phyloP scores from a whole-genome alignment of 768 basidiomycete genomes.

The Exsudoporus frostii region DNA sequence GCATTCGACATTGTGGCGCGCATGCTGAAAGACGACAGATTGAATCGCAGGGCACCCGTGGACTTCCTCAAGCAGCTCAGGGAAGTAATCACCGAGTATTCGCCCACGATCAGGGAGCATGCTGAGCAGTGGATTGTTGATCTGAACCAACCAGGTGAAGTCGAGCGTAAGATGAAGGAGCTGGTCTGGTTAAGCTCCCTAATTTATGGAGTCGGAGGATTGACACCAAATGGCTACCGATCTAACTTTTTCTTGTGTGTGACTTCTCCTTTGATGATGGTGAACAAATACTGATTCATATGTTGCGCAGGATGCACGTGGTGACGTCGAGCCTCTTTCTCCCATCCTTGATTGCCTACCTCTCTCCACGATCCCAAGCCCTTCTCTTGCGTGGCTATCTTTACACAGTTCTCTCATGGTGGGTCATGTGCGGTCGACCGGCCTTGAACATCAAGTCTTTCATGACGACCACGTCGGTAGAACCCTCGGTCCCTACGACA shows the following conservation, averaged over 20 bases:
- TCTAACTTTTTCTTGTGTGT: conserved; percentile 51
- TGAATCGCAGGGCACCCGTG: conserved; percentile 13
- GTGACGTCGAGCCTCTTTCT: conserved; percentile 33
- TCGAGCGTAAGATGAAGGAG: conserved; percentile 61
- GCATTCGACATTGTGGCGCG: conserved; percentile 52
- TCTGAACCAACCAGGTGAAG: conserved; percentile 31
- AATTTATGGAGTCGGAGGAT: conserved; percentile 57
- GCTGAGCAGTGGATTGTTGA: conserved; percentile 45
- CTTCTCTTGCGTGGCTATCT: conserved; percentile 32
- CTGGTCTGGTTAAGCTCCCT: conserved; percentile 52
- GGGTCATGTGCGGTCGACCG: conserved; percentile 31
- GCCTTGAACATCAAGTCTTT: conserved; percentile 31
- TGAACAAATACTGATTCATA: neutral
- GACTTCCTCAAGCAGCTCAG: conserved; percentile 23
- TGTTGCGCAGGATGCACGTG: conserved; percentile 22
- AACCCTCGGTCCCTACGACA: conserved; percentile 6
- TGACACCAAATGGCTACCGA: conserved; percentile 45
- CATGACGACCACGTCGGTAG: conserved; percentile 25
- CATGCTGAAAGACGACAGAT: conserved; percentile 45
- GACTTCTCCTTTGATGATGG: neutral
- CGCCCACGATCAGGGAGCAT: conserved; percentile 6
- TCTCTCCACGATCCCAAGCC: conserved; percentile 16
- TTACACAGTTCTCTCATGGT: conserved; percentile 23
- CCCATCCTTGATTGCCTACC: conserved; percentile 20
- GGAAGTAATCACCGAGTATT: neutral